These are phyloP conservation scores for Eutrema salsugineum DNA, from an alignment of 441 rosid genomes.

Conservation along the genomic window DNA sequence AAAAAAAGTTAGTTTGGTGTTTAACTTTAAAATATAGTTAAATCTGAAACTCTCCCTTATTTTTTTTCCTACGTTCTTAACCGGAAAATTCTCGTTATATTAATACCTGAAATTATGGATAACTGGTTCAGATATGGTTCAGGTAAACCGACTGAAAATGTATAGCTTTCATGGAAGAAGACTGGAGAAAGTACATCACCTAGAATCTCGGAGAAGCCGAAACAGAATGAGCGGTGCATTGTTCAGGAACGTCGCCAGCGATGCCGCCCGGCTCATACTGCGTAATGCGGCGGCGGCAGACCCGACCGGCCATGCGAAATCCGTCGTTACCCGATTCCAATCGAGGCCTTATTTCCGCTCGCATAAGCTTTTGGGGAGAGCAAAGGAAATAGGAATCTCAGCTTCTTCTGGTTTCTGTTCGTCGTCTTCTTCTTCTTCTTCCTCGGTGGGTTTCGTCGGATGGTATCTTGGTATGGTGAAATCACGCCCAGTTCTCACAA, in stretches of 20 bases:
- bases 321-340: neutral
- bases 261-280: neutral
- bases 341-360: constrained; percentile 40
- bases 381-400: constrained; percentile 31
- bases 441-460: constrained; percentile 48
- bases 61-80: no score
- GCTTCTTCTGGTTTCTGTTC: constrained; percentile 19
- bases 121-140: neutral
- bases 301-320: neutral
- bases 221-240: constrained; percentile 42
- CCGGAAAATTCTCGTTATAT: no score
- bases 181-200: neutral
- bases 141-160: neutral
- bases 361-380: constrained; percentile 34
- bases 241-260: constrained; percentile 28
- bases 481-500: constrained; percentile 72
- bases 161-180: neutral
- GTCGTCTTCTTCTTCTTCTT: constrained; percentile 34
- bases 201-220: neutral
- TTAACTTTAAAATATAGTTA: no score
- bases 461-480: constrained; percentile 86
- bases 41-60: no score
- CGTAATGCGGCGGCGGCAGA: neutral
- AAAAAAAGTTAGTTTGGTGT: no score
- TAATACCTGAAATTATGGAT: no score